These are phyloP conservation scores for Santalum album DNA, from an alignment of 164 flowering plant species.

Conservation along the genomic window DNA sequence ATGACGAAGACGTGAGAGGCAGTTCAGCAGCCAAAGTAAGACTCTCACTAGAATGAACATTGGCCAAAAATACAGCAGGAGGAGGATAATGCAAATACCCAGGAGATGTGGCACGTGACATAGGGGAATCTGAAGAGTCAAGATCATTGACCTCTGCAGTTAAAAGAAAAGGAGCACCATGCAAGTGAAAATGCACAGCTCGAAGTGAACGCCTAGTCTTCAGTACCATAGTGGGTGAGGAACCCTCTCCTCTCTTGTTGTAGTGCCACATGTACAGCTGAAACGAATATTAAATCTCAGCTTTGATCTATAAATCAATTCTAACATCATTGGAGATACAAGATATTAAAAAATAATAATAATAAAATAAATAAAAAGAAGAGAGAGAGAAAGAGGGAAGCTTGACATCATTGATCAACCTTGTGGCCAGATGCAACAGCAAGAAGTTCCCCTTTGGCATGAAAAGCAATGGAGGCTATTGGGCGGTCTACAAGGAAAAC, in stretches of 20 bases:
- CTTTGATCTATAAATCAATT: too few relatives aligned
- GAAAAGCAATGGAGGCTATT: slow-evolving; percentile 96
- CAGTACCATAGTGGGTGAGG: slow-evolving; percentile 60
- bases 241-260: slow-evolving; percentile 47
- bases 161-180: slow-evolving; percentile 79
- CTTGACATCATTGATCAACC: slow-evolving; percentile 24
- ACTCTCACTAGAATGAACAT: not conserved
- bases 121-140: slow-evolving; percentile 2
- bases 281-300: slow-evolving; percentile 2
- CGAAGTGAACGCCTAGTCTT: slow-evolving; percentile 90
- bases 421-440: slow-evolving; percentile 99
- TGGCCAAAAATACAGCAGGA: slow-evolving; percentile 1
- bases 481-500: slow-evolving; percentile 64
- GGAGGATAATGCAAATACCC: slow-evolving; percentile 7
- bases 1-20: not conserved
- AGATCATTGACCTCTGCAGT: slow-evolving; percentile 22
- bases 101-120: not conserved
- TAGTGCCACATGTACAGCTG: slow-evolving; percentile 93
- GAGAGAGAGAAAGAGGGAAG: too few relatives aligned
- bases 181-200: slow-evolving; percentile 97
- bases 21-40: slow-evolving; percentile 1
- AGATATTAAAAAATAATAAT: too few relatives aligned
- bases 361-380: too few relatives aligned
- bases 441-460: slow-evolving; percentile 83
- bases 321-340: too few relatives aligned